Base-by-base conservation (phyloP, 108 stramenopile species). In the Cyclotella atomus region DNA sequence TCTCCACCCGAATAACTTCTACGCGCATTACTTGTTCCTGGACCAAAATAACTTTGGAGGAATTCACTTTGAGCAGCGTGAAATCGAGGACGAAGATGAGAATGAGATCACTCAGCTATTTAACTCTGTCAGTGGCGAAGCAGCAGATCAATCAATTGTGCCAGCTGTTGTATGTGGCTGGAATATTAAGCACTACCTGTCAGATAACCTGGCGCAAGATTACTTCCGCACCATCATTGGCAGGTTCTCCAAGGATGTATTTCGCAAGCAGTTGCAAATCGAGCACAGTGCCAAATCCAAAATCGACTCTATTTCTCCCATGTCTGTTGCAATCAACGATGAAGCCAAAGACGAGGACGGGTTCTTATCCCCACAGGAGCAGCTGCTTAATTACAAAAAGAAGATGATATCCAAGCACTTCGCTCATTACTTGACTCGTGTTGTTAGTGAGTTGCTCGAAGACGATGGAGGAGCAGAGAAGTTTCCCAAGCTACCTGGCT, bases 41-140 rank as follows among this genome's bases (percentile, higher is more conserved):
- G 97, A 99, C 75, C 94, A 93, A 43, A 89, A 96, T 72, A 99
- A 99, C 67, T 99, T 83, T 74, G 97, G 96, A 28, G 96, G 91
- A 47, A 82, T 97, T 65, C 84, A 92, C 47, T 83, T 96, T 53
- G 89, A 92, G 47, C 77, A 86, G 46, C 70, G 67, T 17, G 84
- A 87, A 52, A 70, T 59, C 62, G 79, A 75, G 69, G 78, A 80
- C 59, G 87, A 86, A 1, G 83, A 87, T 5, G 87, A 85, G 17
- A 73, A 65, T 21, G 81, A 85, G 35, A 47, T 76, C 44, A 66
- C 71, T 30, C 65, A 68, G 30, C 20, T 61, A 9, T 86, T 87
- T 28, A 70, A 75, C 52, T 44, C 71, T 16, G 66, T 45, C 47
- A 19, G 10, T 12, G 77, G 35, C n/a, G 71, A 59, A 32, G 61